Conservation (phyloP, 2,329 filamentous ascomycete species). For the Didymella sp. region DNA sequence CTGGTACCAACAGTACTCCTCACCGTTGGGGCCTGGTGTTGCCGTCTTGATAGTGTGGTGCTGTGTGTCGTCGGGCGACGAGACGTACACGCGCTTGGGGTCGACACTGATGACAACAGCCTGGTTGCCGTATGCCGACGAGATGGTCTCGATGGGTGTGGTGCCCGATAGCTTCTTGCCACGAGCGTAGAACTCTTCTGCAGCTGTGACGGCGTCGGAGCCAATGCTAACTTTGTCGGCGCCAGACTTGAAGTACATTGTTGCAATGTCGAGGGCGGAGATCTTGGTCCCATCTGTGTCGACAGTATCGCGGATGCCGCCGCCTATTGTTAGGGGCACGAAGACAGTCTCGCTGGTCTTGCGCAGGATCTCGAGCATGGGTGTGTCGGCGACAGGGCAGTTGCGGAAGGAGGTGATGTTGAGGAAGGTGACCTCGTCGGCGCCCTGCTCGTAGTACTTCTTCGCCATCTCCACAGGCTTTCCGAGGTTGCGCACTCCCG, state of each 20-base stretch:
- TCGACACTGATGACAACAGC: conserved; percentile 96
- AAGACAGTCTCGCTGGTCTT: conserved; percentile 90
- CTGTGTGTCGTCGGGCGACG: conserved; percentile 69
- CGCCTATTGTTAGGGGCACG: conserved; percentile 93
- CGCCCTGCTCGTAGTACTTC: conserved; percentile 94
- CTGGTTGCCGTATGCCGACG: conserved; percentile 90
- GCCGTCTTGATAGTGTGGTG: conserved; percentile 78
- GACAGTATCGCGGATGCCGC: conserved; percentile 90
- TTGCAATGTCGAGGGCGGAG: conserved; percentile 91
- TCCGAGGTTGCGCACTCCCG: conserved; percentile 85
- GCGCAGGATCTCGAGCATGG: conserved; percentile 93
- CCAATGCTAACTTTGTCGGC: conserved; percentile 98
- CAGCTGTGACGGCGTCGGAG: conserved; percentile 89
- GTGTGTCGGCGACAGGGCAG: conserved; percentile 87
- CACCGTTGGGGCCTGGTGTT: conserved; percentile 74
- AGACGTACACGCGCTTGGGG: conserved; percentile 87
- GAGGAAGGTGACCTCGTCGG: conserved; percentile 95
- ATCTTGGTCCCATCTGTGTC: conserved; percentile 87
- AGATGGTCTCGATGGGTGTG: conserved; percentile 96
- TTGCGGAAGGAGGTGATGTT: conserved; percentile 99
- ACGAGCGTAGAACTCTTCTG: conserved; percentile 83
- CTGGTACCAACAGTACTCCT: conserved; percentile 92
- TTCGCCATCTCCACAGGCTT: conserved; percentile 96
- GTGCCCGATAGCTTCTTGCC: conserved; percentile 74
- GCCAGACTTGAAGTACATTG: conserved; percentile 95